A percentile compares a stretch with the other conserved stretches of the same genome.
Conservation (phyloP, 2,329 filamentous ascomycete genomes). For the Fusarium metavorans region DNA sequence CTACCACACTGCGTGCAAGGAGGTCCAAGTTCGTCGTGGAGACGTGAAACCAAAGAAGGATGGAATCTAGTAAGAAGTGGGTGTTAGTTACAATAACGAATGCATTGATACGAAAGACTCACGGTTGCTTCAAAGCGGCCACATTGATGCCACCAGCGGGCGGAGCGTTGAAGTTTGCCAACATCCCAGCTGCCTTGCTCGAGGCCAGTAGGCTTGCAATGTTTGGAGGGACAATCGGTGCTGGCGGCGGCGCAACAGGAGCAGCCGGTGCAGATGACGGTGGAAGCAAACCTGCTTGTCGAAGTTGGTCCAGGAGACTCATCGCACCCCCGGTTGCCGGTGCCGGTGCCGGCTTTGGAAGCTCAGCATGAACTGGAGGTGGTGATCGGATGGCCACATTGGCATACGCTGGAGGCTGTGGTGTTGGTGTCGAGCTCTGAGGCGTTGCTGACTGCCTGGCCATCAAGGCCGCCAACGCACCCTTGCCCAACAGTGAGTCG, state of each 20-base stretch:
- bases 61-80: conserved; percentile 67
- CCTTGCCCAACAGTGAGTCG: conserved; percentile 70
- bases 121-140: conserved; percentile 78
- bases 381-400: conserved; percentile 62
- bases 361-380: conserved; percentile 56
- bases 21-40: conserved; percentile 86
- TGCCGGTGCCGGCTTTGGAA: conserved; percentile 43
- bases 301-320: conserved; percentile 74
- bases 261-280: conserved; percentile 51
- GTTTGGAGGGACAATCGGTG: conserved; percentile 50
- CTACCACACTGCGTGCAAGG: conserved; percentile 93
- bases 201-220: conserved; percentile 53
- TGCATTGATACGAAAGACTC: conserved; percentile 49
- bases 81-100: conserved; percentile 18
- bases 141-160: conserved; percentile 72
- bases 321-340: conserved; percentile 60
- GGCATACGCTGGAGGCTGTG: conserved; percentile 50
- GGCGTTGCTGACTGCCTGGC: conserved; percentile 64
- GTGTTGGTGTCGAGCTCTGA: conserved; percentile 60
- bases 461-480: conserved; percentile 70
- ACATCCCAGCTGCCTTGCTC: conserved; percentile 41
- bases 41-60: conserved; percentile 76
- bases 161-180: conserved; percentile 49
- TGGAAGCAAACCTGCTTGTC: conserved; percentile 74
- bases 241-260: conserved; percentile 46